Evolutionary conservation across 2,329 filamentous ascomycete genomes (phyloP).

Genomic region (Diplocarpon mali): DNA sequence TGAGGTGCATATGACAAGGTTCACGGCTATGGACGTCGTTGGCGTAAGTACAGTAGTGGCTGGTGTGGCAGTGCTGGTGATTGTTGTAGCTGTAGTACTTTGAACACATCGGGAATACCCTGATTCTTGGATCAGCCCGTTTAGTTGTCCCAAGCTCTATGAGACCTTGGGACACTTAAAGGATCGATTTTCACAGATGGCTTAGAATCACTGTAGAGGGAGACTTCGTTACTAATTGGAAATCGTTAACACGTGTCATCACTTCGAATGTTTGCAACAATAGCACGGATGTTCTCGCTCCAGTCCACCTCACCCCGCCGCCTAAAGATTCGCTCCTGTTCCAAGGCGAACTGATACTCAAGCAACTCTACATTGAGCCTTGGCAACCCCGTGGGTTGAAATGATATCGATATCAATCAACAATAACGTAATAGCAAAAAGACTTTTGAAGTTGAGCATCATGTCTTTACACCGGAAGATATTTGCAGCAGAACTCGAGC

Average conservation of each 20-base stretch:
- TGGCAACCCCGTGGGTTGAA: conserved; percentile 5
- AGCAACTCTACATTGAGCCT: conserved; percentile 13
- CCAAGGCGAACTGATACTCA: neutral
- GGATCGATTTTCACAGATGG: neutral
- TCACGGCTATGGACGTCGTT: conserved; percentile 1
- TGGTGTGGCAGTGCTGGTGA: neutral
- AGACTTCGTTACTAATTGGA: neutral
- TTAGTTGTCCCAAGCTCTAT: neutral
- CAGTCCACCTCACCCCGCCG: conserved; percentile 23
- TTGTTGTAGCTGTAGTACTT: neutral
- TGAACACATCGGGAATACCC: conserved; percentile 22
- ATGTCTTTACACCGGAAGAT: too few relatives aligned
- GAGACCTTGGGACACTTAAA: neutral
- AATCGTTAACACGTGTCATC: conserved; percentile 1
- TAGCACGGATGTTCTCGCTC: conserved; percentile 25
- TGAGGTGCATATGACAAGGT: conserved; percentile 1
- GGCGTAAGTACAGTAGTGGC: too few relatives aligned
- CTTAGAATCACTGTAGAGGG: neutral
- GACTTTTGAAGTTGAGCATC: too few relatives aligned
- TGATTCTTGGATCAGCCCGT: too few relatives aligned
- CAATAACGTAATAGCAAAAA: too few relatives aligned
- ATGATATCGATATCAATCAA: too few relatives aligned
- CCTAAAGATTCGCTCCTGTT: conserved; percentile 14
- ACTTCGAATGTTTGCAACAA: conserved; percentile 17
- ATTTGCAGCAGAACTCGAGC: too few relatives aligned